Base-by-base conservation (phyloP, 768 basidiomycete genomes). In the Rhodotorula sphaerocarpa region DNA sequence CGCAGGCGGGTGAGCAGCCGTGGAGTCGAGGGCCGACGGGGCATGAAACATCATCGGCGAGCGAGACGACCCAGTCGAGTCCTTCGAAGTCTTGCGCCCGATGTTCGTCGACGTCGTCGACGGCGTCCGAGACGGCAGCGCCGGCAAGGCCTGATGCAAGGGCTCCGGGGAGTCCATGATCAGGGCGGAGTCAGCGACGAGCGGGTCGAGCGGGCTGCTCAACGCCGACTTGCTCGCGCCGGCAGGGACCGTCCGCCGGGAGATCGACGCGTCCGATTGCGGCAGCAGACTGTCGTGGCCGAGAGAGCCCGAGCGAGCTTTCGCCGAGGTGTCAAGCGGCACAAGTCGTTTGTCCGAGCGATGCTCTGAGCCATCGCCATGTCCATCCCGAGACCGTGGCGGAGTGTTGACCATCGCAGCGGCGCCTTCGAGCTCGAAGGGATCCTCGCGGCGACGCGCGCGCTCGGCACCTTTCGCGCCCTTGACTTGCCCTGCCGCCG, bases 231-330 rank as follows among this genome's bases (percentile, higher is more conserved):
- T 59, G 28, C 25, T 53, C 43, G 59, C 28, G 1, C 57, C 67
- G 10, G 43, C 45, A 36, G 65, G 43, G n/a, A 28, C 41, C 31
- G 43, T 30, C n/a, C 57, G 61, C 20, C 55, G 65, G 10, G 14
- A 63, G 68, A 57, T 63, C 16, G 59, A 66, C n/a, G 58, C 70
- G 52, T 71, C 70, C 31, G 65, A 65, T 44, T 71, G 70, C 2
- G 70, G 70, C 12, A 71, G 63, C 30, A 71, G 65, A 25, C 65
- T 57, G 46, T 68, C 61, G 52, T 70, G 69, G 12, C 69, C 66
- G 65, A 66, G 31, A 64, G 56, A 39, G 36, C 36, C 36, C 36
- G 36, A 39, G 36, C 36, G 36, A 39, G 36, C 36, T 39, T 16
- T 9, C 9, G 9, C 36, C 9, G 36, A 39, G 36, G 36, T 16